Base-by-base conservation (phyloP, 1,284 basidiomycete genomes). In the Tremellales sp. region DNA sequence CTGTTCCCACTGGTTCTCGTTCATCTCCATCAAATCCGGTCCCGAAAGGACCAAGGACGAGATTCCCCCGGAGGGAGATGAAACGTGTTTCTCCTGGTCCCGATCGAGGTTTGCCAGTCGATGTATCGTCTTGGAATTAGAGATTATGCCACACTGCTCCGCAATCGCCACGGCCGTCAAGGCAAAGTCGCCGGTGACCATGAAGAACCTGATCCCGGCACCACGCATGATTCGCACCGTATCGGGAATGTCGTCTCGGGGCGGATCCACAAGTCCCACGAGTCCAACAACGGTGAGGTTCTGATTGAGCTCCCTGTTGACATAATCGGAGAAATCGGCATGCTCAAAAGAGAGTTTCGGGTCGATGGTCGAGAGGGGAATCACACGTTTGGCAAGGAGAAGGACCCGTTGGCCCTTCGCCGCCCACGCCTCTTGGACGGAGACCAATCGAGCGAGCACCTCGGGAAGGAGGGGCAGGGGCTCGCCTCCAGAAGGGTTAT, bases 121-220 rank as follows among this genome's bases (percentile, higher is more conserved):
- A 31, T 80, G 75, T 27, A 79, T 64, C 41, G 65, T 67, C 19
- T 73, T 54, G 29, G 66, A 43, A 51, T 77, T 65, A 0, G 81
- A 79, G 51, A 84, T 68, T 53, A 85, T 82, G 12, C 80, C 79
- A 40, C 81, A 79, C 72, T 81, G 67, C 38, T 67, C 60, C 9
- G 82, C 83, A 50, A 86, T 85, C 0, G 84, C 80, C 3, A 65
- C 54, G 12, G 65, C 61, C 1, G 74, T 75, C 19, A 71, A 45
- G 22, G 75, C 74, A 58, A 80, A 78, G 61, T 81, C 74, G 63
- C 83, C 84, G 2, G 84, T 85, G 46, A 86, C 82, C 76, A 85
- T 82, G 60, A 80, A 79, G 56, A 85, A 81, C 18, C 82, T 74
- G 40, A 82, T 79, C 6, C 81, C 81, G 2, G 83, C 83, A 7